Conservation (phyloP, 2,329 filamentous ascomycete genomes). For the Cercospora canescens region DNA sequence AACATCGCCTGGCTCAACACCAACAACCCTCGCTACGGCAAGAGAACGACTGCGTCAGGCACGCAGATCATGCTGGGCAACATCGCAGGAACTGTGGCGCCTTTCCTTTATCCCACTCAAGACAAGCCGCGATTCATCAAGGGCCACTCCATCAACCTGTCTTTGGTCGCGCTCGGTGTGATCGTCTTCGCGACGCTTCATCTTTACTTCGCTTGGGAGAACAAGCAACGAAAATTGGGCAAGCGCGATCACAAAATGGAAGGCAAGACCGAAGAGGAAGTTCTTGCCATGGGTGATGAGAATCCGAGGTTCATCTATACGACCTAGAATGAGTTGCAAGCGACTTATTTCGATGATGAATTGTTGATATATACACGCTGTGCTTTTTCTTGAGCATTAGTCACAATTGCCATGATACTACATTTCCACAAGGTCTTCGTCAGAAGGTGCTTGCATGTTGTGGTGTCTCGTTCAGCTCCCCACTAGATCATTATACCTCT, state of each 20-base stretch:
- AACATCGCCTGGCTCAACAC: conserved; percentile 54
- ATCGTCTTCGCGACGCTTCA: conserved; percentile 42
- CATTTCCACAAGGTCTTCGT: too few species aligned
- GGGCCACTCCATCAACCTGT: conserved; percentile 47
- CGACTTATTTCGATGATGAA: too few species aligned
- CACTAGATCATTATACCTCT: too few species aligned
- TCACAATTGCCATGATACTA: too few species aligned
- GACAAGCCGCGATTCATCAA: conserved; percentile 50
- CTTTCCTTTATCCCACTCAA: conserved; percentile 54
- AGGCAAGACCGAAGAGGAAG: conserved; percentile 44
- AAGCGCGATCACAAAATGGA: conserved; percentile 43
- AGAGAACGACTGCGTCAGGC: conserved; percentile 70
- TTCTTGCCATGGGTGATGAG: conserved; percentile 48
- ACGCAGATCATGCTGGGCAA: conserved; percentile 73
- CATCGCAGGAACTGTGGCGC: conserved; percentile 38
- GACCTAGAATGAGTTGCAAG: conserved; percentile 21
- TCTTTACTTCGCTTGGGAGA: conserved; percentile 38
- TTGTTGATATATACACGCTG: too few species aligned
- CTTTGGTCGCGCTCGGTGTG: conserved; percentile 51
- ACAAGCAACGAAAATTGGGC: conserved; percentile 40
- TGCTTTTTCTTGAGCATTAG: too few species aligned
- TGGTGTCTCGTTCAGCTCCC: too few species aligned
- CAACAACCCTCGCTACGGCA: conserved; percentile 74
- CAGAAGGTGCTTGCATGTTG: too few species aligned
- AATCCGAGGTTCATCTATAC: conserved; percentile 48